These are phyloP conservation scores for Fragilariopsis cylindrus DNA, from an alignment of 108 stramenopile genomes.

Conservation along the genomic window DNA sequence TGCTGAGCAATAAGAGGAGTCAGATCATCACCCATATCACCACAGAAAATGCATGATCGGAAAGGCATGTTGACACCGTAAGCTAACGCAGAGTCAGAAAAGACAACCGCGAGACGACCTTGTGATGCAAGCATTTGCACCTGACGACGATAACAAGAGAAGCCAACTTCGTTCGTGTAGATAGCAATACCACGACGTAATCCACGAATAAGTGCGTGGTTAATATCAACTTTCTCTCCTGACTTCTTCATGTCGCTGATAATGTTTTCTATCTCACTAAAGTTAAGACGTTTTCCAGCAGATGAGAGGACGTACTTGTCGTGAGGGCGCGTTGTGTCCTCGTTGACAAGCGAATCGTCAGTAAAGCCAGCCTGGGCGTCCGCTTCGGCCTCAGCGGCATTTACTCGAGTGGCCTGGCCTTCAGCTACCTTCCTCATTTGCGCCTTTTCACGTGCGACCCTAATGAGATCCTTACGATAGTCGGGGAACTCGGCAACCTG, in stretches of 20 bases:
- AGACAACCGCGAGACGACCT: slow-evolving; percentile 98
- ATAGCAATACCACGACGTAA: slow-evolving; percentile 98
- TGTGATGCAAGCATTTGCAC: slow-evolving; percentile 97
- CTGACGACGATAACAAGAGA: slow-evolving; percentile 95
- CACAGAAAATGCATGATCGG: slow-evolving; percentile 97
- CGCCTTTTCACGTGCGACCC: slow-evolving; percentile 85
- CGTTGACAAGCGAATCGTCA: slow-evolving; percentile 80
- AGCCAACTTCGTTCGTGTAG: slow-evolving; percentile 98
- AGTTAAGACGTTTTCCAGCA: slow-evolving; percentile 88
- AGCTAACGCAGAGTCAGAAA: slow-evolving; percentile 96
- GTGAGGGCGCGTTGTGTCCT: slow-evolving; percentile 96
- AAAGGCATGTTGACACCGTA: slow-evolving; percentile 99
- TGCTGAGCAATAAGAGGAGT: slow-evolving; percentile 97
- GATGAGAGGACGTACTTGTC: slow-evolving; percentile 94
- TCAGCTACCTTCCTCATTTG: slow-evolving; percentile 89
- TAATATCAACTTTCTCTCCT: slow-evolving; percentile 85
- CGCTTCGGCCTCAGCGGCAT: slow-evolving; percentile 90
- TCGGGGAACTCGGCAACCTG: slow-evolving; percentile 91
- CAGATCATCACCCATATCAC: slow-evolving; percentile 91
- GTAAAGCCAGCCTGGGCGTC: slow-evolving; percentile 92
- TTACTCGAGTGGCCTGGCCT: slow-evolving; percentile 84
- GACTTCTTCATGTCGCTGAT: slow-evolving; percentile 93
- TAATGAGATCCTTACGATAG: slow-evolving; percentile 90
- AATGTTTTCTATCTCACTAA: slow-evolving; percentile 93
- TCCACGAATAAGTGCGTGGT: slow-evolving; percentile 96